These are phyloP conservation scores for Podospora pseudocomata DNA, from an alignment of 495 filamentous ascomycete species.

Conservation along the genomic window DNA sequence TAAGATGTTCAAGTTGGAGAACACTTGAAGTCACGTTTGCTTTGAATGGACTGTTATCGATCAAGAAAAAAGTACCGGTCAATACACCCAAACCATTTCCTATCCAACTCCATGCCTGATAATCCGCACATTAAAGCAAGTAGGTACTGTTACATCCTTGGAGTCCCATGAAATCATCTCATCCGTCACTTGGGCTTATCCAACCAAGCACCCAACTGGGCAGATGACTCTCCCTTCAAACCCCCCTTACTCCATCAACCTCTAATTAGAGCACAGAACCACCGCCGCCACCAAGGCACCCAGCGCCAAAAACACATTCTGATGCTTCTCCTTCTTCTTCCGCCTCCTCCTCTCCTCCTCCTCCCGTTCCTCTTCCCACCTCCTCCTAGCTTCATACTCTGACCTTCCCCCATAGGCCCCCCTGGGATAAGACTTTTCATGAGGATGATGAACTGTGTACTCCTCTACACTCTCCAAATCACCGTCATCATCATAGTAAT, in stretches of 20 bases:
- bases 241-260: background rate
- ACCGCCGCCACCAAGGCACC: background rate
- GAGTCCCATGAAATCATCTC: too few relatives aligned
- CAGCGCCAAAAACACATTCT: background rate
- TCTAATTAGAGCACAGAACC: background rate
- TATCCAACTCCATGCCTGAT: too few relatives aligned
- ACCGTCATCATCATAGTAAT: background rate
- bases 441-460: constrained; percentile 1
- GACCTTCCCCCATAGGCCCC: background rate
- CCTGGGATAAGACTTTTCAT: background rate
- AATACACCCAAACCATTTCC: background rate
- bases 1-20: background rate
- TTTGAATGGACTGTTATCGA: background rate
- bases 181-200: too few relatives aligned
- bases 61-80: background rate
- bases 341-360: background rate
- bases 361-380: background rate
- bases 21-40: background rate
- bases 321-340: background rate
- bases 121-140: too few relatives aligned
- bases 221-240: background rate
- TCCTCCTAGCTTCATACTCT: background rate
- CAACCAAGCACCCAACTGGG: too few relatives aligned
- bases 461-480: background rate
- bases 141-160: too few relatives aligned